phyloP scores from a whole-genome alignment of 495 filamentous ascomycete species.

The Penicillium mononematosum region DNA sequence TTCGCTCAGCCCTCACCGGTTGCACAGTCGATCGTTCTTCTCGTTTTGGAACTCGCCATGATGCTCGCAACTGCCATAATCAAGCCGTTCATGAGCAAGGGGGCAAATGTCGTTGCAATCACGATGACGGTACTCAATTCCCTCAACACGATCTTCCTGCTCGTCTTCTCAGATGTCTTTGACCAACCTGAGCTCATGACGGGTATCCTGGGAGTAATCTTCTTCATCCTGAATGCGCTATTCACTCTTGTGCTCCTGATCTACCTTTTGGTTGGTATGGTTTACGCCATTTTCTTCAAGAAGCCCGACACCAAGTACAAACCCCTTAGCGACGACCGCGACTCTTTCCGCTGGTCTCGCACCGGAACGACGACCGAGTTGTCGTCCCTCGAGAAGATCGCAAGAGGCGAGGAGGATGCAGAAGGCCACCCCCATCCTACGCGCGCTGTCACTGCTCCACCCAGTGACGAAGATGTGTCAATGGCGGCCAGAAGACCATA shows the following conservation, averaged over 20 bases:
- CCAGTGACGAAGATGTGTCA: slow-evolving; percentile 42
- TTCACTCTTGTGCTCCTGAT: slow-evolving; percentile 83
- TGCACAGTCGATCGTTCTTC: slow-evolving; percentile 76
- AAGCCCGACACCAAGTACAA: slow-evolving; percentile 94
- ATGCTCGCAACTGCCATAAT: slow-evolving; percentile 76
- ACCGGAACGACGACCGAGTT: slow-evolving; percentile 84
- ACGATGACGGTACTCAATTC: slow-evolving; percentile 85
- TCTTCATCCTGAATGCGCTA: slow-evolving; percentile 89
- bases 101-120: slow-evolving; percentile 94
- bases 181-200: slow-evolving; percentile 79
- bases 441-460: slow-evolving; percentile 72
- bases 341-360: slow-evolving; percentile 89
- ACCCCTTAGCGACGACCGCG: slow-evolving; percentile 89
- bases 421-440: slow-evolving; percentile 67
- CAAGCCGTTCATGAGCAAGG: slow-evolving; percentile 97
- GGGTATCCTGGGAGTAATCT: slow-evolving; percentile 88
- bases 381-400: slow-evolving; percentile 87
- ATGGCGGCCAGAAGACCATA: slow-evolving; percentile 27
- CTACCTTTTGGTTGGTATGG: slow-evolving; percentile 80
- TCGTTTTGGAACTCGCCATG: slow-evolving; percentile 78
- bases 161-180: slow-evolving; percentile 78
- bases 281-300: slow-evolving; percentile 81
- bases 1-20: slow-evolving; percentile 69
- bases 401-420: slow-evolving; percentile 64
- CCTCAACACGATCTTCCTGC: slow-evolving; percentile 79